These are phyloP conservation scores for Acer campestre DNA, from an alignment of 345 rosid genomes.

Conservation along the genomic window DNA sequence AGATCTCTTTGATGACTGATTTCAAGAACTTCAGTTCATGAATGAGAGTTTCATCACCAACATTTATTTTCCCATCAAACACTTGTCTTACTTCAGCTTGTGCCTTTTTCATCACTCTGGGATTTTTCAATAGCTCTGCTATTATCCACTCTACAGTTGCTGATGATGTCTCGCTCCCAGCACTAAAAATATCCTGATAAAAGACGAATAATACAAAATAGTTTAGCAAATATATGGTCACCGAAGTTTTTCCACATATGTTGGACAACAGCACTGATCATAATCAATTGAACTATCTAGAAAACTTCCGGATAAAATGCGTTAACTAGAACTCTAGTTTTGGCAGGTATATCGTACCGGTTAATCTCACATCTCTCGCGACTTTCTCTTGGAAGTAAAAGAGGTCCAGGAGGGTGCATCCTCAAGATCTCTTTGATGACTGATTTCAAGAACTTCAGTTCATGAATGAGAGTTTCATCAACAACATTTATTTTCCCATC, in stretches of 20 bases:
- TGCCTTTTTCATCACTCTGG: slow-evolving; percentile 14
- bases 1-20: too few species aligned
- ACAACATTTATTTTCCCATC: slow-evolving; percentile 8
- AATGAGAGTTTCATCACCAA: not conserved
- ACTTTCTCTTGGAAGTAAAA: slow-evolving; percentile 23
- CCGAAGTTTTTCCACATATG: too few species aligned
- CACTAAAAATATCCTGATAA: slow-evolving; percentile 26
- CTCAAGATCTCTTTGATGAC: slow-evolving; percentile 19
- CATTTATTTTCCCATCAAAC: slow-evolving; percentile 21
- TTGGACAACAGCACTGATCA: too few species aligned
- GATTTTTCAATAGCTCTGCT: slow-evolving; percentile 17
- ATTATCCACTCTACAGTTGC: slow-evolving; percentile 30
- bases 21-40: too few species aligned
- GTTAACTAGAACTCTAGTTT: slow-evolving; percentile 18
- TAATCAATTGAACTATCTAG: too few species aligned
- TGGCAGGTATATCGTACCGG: slow-evolving; percentile 13
- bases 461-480: not conserved
- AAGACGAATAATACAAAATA: too few species aligned
- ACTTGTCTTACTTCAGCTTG: slow-evolving; percentile 34
- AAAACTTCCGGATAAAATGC: too few species aligned
- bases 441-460: slow-evolving; percentile 12
- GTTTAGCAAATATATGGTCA: too few species aligned
- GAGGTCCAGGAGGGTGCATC: slow-evolving; percentile 9
- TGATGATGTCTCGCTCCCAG: slow-evolving; percentile 35
- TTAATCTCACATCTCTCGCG: not conserved